Evolutionary conservation across 306 rosid species (phyloP).

Genomic region (Trifolium dubium): DNA sequence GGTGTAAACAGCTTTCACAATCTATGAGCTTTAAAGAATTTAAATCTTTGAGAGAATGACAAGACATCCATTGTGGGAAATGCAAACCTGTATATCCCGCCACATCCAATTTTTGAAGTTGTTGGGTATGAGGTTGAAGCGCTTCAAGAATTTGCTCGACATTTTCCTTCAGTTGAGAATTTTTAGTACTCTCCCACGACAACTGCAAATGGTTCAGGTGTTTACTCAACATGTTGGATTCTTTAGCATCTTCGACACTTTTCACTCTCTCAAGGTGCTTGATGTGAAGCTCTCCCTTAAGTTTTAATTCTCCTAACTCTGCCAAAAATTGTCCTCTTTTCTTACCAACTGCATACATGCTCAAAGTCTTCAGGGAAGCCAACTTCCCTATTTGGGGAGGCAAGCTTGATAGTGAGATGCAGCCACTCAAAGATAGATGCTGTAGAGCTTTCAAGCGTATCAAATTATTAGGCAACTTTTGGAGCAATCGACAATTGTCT

Average conservation of each 20-base stretch:
- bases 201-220: background rate
- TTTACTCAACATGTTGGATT: slow-evolving; percentile 36
- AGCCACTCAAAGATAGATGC: background rate
- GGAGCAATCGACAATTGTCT: accelerated
- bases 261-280: slow-evolving; percentile 22
- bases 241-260: background rate
- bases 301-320: slow-evolving; percentile 10
- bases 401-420: too few relatives aligned
- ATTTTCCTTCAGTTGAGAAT: background rate
- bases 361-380: slow-evolving; percentile 19
- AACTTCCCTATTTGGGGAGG: slow-evolving; percentile 4
- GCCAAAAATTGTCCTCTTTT: background rate
- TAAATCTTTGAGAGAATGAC: background rate
- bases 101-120: background rate
- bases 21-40: background rate
- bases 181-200: slow-evolving; percentile 27
- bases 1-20: background rate
- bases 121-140: slow-evolving; percentile 31
- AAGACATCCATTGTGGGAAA: slow-evolving; percentile 28
- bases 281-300: slow-evolving; percentile 35
- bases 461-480: background rate
- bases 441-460: slow-evolving; percentile 13
- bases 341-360: slow-evolving; percentile 8
- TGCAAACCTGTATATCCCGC: background rate
- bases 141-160: slow-evolving; percentile 28